These are phyloP conservation scores for Prinsepia uniflora DNA, from an alignment of 306 rosid species.

Conservation along the genomic window DNA sequence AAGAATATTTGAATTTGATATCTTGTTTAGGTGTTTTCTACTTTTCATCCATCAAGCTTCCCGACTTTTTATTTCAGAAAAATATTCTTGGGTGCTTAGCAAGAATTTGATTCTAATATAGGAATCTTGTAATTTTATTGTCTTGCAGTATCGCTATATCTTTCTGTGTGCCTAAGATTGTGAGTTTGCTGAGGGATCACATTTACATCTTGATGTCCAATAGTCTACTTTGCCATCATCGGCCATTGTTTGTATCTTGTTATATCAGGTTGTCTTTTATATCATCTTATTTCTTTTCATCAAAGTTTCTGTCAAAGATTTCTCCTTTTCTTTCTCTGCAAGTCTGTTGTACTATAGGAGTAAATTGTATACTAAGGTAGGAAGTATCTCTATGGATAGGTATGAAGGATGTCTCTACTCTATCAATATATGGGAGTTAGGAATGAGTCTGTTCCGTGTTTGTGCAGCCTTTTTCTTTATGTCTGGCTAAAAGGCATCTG, in stretches of 20 bases:
- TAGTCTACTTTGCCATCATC: neutral
- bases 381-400: too few species aligned
- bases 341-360: too few species aligned
- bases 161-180: neutral
- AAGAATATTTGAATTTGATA: neutral
- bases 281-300: too few species aligned
- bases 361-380: too few species aligned
- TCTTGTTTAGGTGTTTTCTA: neutral
- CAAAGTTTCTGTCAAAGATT: too few species aligned
- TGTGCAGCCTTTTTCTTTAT: too few species aligned
- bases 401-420: too few species aligned
- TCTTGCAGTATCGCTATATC: neutral
- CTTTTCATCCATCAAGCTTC: neutral
- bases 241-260: neutral
- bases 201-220: neutral
- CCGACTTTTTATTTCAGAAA: neutral
- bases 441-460: too few species aligned
- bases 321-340: too few species aligned
- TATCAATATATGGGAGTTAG: too few species aligned
- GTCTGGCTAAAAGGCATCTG: too few species aligned
- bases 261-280: neutral
- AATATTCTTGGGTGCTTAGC: constrained; percentile 3
- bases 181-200: neutral
- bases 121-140: neutral
- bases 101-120: neutral